phyloP scores from a whole-genome alignment of 208 protist species.

The Naegleria fowleri region DNA sequence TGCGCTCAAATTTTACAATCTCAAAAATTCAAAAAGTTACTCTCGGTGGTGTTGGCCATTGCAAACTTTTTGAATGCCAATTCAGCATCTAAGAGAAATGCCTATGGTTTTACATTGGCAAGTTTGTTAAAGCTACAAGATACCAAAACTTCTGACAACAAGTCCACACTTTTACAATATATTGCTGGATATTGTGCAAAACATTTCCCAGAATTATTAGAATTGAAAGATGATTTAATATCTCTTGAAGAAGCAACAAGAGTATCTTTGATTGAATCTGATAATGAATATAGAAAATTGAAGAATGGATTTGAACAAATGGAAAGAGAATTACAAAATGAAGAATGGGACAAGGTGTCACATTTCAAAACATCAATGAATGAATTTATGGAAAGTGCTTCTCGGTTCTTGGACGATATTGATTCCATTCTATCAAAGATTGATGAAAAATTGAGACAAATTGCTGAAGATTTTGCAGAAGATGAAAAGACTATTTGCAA shows the following conservation, averaged over 20 bases:
- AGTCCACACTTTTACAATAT: conserved; percentile 21
- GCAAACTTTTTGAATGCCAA: conserved; percentile 32
- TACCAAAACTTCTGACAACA: conserved; percentile 13
- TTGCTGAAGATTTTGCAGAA: not conserved
- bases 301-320: not conserved
- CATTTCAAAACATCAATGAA: not conserved
- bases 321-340: not conserved
- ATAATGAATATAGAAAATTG: not conserved
- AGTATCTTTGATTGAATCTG: not conserved
- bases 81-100: not conserved
- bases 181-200: not conserved
- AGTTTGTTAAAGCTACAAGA: conserved; percentile 16
- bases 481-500: not conserved
- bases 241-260: not conserved
- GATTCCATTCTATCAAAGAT: not conserved
- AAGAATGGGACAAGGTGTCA: not conserved
- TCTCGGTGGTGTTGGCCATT: conserved; percentile 17
- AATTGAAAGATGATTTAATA: not conserved
- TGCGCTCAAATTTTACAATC: not conserved
- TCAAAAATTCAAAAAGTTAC: conserved; percentile 15
- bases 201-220: not conserved
- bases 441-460: not conserved
- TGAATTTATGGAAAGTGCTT: not conserved
- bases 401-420: not conserved
- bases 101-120: conserved; percentile 17